Evolutionary conservation across 768 basidiomycete genomes (phyloP).

Genomic region (Suillus tomentosus): DNA sequence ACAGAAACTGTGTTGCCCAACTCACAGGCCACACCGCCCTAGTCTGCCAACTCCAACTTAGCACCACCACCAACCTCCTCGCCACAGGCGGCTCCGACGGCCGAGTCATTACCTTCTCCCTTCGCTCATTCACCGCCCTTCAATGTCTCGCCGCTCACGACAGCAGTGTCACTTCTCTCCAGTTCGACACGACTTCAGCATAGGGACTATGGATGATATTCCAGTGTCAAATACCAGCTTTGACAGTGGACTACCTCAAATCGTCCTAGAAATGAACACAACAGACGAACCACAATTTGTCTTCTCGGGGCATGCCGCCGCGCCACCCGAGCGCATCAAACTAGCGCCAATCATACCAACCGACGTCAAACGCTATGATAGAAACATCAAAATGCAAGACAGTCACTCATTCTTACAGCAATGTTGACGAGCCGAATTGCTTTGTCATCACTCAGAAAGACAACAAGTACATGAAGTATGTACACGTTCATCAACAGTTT

Average conservation of each 20-base stretch:
- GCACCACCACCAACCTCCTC: conserved; percentile 53
- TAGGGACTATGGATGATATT: not conserved
- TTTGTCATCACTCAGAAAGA: not conserved
- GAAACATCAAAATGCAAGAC: not conserved
- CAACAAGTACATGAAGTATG: conserved; percentile 1
- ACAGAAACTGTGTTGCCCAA: conserved; percentile 77
- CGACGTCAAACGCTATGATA: not conserved
- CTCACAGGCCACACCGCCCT: conserved; percentile 91
- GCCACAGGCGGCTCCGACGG: conserved; percentile 90
- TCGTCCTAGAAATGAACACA: no score
- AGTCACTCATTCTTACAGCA: not conserved
- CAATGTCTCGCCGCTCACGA: conserved; percentile 88
- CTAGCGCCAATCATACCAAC: not conserved
- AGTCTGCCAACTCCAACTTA: conserved; percentile 87
- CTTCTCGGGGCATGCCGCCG: not conserved
- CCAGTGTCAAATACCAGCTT: not conserved
- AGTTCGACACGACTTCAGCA: conserved; percentile 62
- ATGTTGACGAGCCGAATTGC: not conserved
- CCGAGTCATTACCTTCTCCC: conserved; percentile 72
- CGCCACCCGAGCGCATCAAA: not conserved
- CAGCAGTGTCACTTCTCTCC: conserved; percentile 82
- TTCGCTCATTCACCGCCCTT: conserved; percentile 44
- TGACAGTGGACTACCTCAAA: no score
- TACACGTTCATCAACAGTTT: not conserved
- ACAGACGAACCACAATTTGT: not conserved